Base-by-base conservation (phyloP, 2,329 filamentous ascomycete species). In the Hypoxylon sp. region DNA sequence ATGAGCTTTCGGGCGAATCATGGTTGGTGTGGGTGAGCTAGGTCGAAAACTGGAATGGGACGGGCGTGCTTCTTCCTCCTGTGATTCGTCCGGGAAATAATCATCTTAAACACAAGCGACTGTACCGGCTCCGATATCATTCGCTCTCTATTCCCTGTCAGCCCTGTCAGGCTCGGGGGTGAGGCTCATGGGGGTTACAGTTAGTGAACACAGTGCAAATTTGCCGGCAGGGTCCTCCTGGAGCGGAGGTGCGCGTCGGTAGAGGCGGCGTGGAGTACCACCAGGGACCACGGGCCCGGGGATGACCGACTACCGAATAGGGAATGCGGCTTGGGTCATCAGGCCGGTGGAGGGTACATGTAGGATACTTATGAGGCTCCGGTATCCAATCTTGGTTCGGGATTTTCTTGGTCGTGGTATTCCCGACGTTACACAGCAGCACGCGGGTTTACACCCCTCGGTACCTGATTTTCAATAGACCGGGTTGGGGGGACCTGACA, bases 391-490 rank as follows among this genome's bases (percentile, higher is more conserved):
- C 47, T 52, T 58, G 51, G 47, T 27, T 58, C 55, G 55, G n/a
- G 55, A 38, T 50, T 55, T 51, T n/a, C n/a, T 51, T 55, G 26
- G 35, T 26, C 43, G 46, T 42, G 43, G 55, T 51, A 58, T 38
- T 49, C 46, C 55, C 55, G 55, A 58, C 51, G 55, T 58, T 58
- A 58, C 55, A 58, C 55, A 58, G 30, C 47, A 58, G 47, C 38
- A 58, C 30, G 55, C 47, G 51, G 51, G 55, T 47, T 20, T 34
- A 37, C 19, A 23, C 55, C 44, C 40, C 41, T 58, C 51, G 51
- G 55, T 58, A 58, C 55, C 55, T 58, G 47, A 52, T 38, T 46
- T 49, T 45, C 47, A 49, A 52, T 49, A 36, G 55, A 40, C 31
- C 47, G 38, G 46, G 41, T 51, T 51, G 41, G 46, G n/a, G n/a